Evolutionary conservation across 2,329 filamentous ascomycete species (phyloP), one percentile per base, ranked within the genome.

Genomic region (Arthroderma uncinatum): DNA sequence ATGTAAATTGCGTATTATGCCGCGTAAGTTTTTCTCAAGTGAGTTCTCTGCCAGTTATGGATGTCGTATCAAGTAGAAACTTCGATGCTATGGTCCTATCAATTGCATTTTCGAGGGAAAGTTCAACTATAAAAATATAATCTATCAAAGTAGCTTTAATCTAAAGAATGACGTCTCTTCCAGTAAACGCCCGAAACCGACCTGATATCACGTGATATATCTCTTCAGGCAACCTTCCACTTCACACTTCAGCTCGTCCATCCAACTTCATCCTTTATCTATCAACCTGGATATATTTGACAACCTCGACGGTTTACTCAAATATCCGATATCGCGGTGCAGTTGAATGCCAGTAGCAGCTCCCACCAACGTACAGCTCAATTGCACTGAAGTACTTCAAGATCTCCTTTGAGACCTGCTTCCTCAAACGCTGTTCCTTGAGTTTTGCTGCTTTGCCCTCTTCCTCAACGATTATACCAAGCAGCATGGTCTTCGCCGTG

Each of bases 21-120:
- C 30, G 14, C 52, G 44, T 10, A 56, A 40, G 9, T 33, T 54
- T 42, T 56, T 56, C 47, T 58, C 58, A 50, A 53, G 25, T 25
- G 34, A 9, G 30, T 53, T 4, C 37, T 36, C 14, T 30, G 16
- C 8, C 53, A 28, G 42, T 19, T 36, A 9, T 50, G 5, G 8
- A 50, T 50, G 30, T 19, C 40, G 23, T 39, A 12, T 56, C 19
- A n/a, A 59, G 30, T 9, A 59, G 37, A 30, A 54, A 57, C 21
- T 25, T 36, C 2, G 23, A 34, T 2, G 50, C 40, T 19, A 50
- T 47, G 21, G 21, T 25, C 12, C 37, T 37, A 2, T 23, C 33
- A 42, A 37, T 5, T 10, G 55, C 34, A 30, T 44, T 3, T 33
- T 2, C 28, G 6, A 59, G 40, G 34, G 57, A 34, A 10, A 28